Evolutionary conservation across 345 rosid species (phyloP), one percentile per base, ranked within the genome.

Genomic region (Combretum micranthum): DNA sequence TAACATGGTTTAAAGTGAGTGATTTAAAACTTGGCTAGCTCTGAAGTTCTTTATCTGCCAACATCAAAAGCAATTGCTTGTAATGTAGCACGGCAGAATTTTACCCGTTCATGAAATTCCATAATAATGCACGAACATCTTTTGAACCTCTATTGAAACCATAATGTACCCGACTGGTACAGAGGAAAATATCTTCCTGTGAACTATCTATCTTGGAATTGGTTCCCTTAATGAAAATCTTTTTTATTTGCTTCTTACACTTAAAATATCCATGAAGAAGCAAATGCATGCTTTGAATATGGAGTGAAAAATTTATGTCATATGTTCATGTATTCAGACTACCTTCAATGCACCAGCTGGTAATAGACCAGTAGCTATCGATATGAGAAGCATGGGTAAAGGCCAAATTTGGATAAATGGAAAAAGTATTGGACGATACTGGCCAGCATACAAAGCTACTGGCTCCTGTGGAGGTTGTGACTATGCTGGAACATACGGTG

Each of bases 1-100:
- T 94, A 23, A 85, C 87, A 55, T 94, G 99, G 99, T 94, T 71
- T 77, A 90, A 80, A 76, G 99, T 93, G 69, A 64, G 79, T 66
- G 16, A 63, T 37, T 50, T 46, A 16, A 61, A 58, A 22, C 44
- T 53, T 56, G 21, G 49, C 23, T 42, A 22, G 53, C 23, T 22
- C 21, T 5, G 19, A 14, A 19, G 47, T 32, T 7, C 10, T 32
- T 32, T 4, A 4, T 7, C 9, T 4, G 39, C 9, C 39, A 32
- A 32, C 10, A 9, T 32, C 39, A 32, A 32, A 32, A 32, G 39
- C 39, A 32, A 32, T 7, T 32, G 39, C 39, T 5, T 32, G 39
- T 32, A 32, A 32, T n/a, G n/a, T n/a, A n/a, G n/a, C n/a, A n/a
- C n/a, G 26, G 26, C 26, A 25, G 26, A 25, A 25, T 25, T 25